Percentiles rank a stretch among this genome's conserved stretches.
Conservation (phyloP, 2,329 filamentous ascomycete species). For the Penicillium sp. region DNA sequence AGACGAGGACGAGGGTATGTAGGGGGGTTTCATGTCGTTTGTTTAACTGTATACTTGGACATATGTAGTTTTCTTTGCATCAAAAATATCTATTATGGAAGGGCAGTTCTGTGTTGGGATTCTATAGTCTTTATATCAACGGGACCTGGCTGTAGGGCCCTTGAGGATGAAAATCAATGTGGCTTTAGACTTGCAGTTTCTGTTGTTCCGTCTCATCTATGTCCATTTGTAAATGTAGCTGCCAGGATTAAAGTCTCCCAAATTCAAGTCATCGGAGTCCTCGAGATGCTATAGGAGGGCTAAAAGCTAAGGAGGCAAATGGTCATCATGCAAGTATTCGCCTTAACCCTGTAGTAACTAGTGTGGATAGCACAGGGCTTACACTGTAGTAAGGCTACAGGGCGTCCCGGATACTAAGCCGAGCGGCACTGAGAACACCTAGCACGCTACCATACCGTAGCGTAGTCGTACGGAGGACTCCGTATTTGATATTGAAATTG, state of each 20-base stretch:
- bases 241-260: neutral
- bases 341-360: neutral
- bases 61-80: conserved; percentile 11
- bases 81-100: conserved; percentile 4
- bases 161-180: neutral
- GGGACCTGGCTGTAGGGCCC: neutral
- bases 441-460: neutral
- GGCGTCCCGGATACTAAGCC: neutral
- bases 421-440: neutral
- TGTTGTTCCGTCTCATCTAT: neutral
- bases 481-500: neutral
- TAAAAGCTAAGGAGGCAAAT: neutral
- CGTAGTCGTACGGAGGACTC: neutral
- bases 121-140: neutral
- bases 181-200: neutral
- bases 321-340: conserved; percentile 1
- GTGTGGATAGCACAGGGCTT: no score
- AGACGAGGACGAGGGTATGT: conserved; percentile 65
- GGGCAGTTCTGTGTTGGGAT: conserved; percentile 1
- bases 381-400: neutral
- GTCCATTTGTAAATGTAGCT: neutral
- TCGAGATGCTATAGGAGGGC: neutral
- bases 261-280: neutral
- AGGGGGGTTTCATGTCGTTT: conserved; percentile 16
- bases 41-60: conserved; percentile 17